Evolutionary conservation across 345 rosid species (phyloP).

Genomic region (Pugionium cornutum): DNA sequence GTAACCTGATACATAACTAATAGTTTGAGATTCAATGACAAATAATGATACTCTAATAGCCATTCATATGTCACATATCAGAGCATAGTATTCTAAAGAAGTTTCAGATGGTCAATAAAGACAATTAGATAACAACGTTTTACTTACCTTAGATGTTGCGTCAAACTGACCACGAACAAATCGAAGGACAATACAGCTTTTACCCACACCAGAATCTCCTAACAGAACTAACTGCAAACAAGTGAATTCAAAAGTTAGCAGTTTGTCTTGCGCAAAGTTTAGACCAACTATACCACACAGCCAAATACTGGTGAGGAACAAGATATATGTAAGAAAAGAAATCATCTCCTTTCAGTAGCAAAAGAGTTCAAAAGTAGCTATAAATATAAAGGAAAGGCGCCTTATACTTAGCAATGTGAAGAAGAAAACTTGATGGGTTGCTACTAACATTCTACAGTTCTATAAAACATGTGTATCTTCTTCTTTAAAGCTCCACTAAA

Average conservation of each 20-base stretch:
- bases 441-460: background rate
- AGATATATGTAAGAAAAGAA: too few relatives aligned
- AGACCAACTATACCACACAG: background rate
- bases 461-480: background rate
- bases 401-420: too few relatives aligned
- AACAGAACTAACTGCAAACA: slow-evolving; percentile 72
- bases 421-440: too few relatives aligned
- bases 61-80: slow-evolving; percentile 5
- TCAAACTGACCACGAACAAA: slow-evolving; percentile 99
- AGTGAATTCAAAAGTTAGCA: slow-evolving; percentile 29
- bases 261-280: slow-evolving; percentile 2
- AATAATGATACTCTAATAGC: slow-evolving; percentile 7
- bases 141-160: slow-evolving; percentile 81
- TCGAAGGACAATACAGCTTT: slow-evolving; percentile 97
- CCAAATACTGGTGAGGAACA: too few relatives aligned
- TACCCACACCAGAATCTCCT: slow-evolving; percentile 99
- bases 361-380: too few relatives aligned
- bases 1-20: slow-evolving; percentile 65
- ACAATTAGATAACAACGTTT: background rate
- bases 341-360: too few relatives aligned
- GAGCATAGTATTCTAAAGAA: background rate
- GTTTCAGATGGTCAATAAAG: background rate
- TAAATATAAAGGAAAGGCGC: too few relatives aligned
- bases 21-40: slow-evolving; percentile 11
- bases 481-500: too few relatives aligned